phyloP scores from a whole-genome alignment of 306 rosid genomes.

The Fagus crenata region DNA sequence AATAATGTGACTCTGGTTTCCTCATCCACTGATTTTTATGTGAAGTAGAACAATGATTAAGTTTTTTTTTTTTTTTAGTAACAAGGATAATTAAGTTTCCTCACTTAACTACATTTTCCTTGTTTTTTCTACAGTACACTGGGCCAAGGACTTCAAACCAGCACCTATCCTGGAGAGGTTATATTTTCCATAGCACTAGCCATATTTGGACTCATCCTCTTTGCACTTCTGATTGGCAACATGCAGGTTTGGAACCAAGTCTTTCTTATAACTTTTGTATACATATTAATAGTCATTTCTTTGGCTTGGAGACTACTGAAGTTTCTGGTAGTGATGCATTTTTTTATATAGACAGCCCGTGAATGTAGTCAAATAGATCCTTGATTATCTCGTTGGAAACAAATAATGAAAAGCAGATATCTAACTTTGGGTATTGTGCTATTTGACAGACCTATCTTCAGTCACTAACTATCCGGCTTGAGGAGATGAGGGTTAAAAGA shows the following conservation, averaged over 20 bases:
- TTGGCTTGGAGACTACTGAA: neutral
- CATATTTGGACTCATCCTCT: slow-evolving; percentile 87
- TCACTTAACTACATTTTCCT: slow-evolving; percentile 13
- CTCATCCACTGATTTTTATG: slow-evolving; percentile 1
- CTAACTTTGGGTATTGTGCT: slow-evolving; percentile 34
- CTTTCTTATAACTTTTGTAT: neutral
- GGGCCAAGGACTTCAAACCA: slow-evolving; percentile 95
- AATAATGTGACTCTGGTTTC: neutral
- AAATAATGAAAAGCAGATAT: slow-evolving; percentile 20
- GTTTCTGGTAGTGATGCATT: neutral
- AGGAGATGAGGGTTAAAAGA: slow-evolving; percentile 98
- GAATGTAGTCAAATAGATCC: neutral
- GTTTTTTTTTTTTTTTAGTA: neutral
- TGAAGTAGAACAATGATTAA: neutral
- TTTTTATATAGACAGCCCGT: slow-evolving; percentile 5
- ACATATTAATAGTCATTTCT: neutral
- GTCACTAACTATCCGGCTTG: slow-evolving; percentile 93
- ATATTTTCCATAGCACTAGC: slow-evolving; percentile 92
- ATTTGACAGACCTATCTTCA: slow-evolving; percentile 91
- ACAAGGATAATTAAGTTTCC: neutral
- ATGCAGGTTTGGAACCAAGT: slow-evolving; percentile 72
- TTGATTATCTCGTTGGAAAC: neutral
- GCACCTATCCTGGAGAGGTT: slow-evolving; percentile 91
- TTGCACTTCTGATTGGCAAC: slow-evolving; percentile 96
- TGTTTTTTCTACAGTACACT: slow-evolving; percentile 71